A percentile compares a stretch with the other conserved stretches of the same genome.
Conservation (phyloP, 345 rosid genomes). For the Murraya koenigii region DNA sequence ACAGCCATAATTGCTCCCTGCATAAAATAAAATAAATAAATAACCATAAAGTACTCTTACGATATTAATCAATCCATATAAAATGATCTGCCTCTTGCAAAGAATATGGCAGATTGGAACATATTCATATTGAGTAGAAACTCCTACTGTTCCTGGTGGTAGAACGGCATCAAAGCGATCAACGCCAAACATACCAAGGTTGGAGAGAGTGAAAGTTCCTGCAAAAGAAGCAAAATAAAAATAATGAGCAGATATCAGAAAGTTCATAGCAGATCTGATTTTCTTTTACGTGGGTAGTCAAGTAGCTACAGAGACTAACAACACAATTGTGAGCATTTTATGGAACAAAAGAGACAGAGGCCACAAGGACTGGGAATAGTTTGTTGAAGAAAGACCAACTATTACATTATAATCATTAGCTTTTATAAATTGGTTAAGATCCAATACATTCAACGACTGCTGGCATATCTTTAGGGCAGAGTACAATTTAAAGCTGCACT, state of each 20-base stretch:
- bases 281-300: background rate
- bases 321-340: background rate
- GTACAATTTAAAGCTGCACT: background rate
- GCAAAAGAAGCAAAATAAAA: constrained; percentile 14
- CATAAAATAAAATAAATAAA: constrained; percentile 12
- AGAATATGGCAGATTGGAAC: constrained; percentile 5
- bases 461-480: background rate
- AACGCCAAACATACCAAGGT: constrained; percentile 98
- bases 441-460: background rate
- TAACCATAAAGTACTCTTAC: background rate
- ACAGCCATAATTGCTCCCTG: constrained; percentile 99
- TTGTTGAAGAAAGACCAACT: background rate
- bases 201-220: constrained; percentile 96
- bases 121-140: background rate
- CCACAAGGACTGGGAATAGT: background rate
- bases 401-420: background rate
- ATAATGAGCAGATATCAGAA: background rate
- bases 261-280: background rate
- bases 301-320: background rate
- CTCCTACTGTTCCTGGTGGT: constrained; percentile 92
- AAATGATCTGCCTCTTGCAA: background rate
- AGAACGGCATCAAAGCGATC: constrained; percentile 97
- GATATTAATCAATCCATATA: constrained; percentile 1
- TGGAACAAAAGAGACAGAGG: background rate
- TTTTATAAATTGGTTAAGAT: background rate